These are phyloP conservation scores for Trametes gibbosa DNA, from an alignment of 768 basidiomycete genomes.

Conservation along the genomic window DNA sequence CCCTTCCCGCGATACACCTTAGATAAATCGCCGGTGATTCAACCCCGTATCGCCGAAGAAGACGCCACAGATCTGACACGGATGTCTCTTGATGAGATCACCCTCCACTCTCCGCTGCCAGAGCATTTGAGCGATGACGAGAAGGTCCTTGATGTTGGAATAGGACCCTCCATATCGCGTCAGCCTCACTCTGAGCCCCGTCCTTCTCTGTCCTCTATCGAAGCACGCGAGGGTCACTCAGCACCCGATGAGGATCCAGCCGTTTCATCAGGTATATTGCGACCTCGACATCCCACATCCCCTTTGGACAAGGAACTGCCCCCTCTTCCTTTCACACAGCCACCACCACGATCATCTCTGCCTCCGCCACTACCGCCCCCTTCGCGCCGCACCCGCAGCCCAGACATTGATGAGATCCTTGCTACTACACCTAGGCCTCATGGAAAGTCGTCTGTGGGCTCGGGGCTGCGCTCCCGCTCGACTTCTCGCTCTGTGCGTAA, in stretches of 20 bases:
- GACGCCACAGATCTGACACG: slow-evolving; percentile 27
- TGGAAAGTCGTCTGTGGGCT: slow-evolving; percentile 24
- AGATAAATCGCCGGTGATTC: slow-evolving; percentile 23
- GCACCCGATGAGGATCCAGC: slow-evolving; percentile 26
- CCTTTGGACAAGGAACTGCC: slow-evolving; percentile 27
- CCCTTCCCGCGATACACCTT: slow-evolving; percentile 9
- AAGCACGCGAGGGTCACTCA: slow-evolving; percentile 31
- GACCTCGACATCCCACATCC: slow-evolving; percentile 1
- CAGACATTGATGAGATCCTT: slow-evolving; percentile 32
- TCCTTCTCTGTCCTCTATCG: slow-evolving; percentile 31
- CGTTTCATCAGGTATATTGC: slow-evolving; percentile 7
- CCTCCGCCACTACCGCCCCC: not conserved
- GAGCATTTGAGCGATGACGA: slow-evolving; percentile 25
- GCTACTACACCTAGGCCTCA: slow-evolving; percentile 33
- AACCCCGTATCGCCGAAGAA: slow-evolving; percentile 31
- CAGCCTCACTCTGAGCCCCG: slow-evolving; percentile 8
- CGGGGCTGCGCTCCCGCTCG: slow-evolving; percentile 23
- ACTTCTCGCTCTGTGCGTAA: slow-evolving; percentile 22
- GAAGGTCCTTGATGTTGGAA: slow-evolving; percentile 18
- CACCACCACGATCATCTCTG: not conserved
- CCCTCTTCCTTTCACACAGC: slow-evolving; percentile 21
- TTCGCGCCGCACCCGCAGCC: slow-evolving; percentile 25
- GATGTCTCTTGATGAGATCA: slow-evolving; percentile 29
- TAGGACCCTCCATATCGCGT: slow-evolving; percentile 14
- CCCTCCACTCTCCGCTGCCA: slow-evolving; percentile 17